Percentiles rank a stretch among this genome's conserved stretches.
Evolutionary conservation across 2,329 filamentous ascomycete species (phyloP).

Genomic region (Aspergillus puulaauensis): DNA sequence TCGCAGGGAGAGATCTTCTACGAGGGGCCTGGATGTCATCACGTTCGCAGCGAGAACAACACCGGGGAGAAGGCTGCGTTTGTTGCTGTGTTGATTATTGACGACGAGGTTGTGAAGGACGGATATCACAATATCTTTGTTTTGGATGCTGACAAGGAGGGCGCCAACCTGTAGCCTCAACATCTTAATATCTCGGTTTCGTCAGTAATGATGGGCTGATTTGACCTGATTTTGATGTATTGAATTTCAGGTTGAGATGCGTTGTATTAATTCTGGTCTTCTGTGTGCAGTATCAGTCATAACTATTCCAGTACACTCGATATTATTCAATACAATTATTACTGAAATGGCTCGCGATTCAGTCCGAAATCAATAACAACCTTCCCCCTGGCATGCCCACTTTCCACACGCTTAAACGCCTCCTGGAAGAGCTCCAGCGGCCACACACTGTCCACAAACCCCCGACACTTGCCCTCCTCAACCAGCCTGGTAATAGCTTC

Average conservation of each 20-base stretch:
- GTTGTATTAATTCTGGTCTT: too few relatives aligned
- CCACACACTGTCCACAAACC: slow-evolving; percentile 44
- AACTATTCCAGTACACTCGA: too few relatives aligned
- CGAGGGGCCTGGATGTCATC: slow-evolving; percentile 7
- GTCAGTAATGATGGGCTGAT: too few relatives aligned
- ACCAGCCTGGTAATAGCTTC: slow-evolving; percentile 39
- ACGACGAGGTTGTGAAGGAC: slow-evolving; percentile 10
- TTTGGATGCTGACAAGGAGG: slow-evolving; percentile 6
- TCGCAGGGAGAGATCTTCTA: slow-evolving; percentile 7
- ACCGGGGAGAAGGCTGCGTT: background rate
- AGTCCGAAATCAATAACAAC: slow-evolving; percentile 36
- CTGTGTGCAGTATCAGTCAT: too few relatives aligned
- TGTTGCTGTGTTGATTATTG: slow-evolving; percentile 7
- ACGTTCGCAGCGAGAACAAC: slow-evolving; percentile 6
- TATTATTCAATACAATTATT: too few relatives aligned
- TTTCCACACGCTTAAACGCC: slow-evolving; percentile 41
- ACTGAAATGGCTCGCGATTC: background rate
- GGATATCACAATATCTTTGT: slow-evolving; percentile 9
- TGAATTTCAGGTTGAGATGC: too few relatives aligned
- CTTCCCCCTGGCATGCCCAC: slow-evolving; percentile 45
- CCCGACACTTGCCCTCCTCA: slow-evolving; percentile 36
- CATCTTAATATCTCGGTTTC: too few relatives aligned
- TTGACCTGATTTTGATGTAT: too few relatives aligned
- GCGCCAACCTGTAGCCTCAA: too few relatives aligned
- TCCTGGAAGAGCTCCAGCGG: slow-evolving; percentile 40